These are phyloP conservation scores for Phytophthora sp. DNA, from an alignment of 352 stramenopile genomes.

Conservation along the genomic window DNA sequence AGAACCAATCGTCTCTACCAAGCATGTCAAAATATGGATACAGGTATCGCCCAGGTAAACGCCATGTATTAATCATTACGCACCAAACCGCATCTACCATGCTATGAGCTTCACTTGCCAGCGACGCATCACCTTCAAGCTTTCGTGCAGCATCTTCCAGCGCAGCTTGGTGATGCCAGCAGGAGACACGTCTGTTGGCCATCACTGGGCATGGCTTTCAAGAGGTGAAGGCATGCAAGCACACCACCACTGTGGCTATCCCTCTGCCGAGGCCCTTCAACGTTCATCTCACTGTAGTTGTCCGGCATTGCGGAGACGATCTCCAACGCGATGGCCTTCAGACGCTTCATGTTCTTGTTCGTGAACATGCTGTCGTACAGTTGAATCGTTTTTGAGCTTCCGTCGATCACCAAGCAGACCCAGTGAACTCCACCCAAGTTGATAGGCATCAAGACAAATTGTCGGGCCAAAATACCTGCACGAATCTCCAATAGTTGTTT, in stretches of 20 bases:
- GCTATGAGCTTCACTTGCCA: neutral
- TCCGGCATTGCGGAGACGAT: constrained; percentile 5
- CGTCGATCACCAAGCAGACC: constrained; percentile 6
- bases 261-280: neutral
- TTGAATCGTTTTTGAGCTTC: constrained; percentile 1
- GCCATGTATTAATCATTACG: neutral
- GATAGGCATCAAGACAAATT: constrained; percentile 12
- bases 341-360: neutral
- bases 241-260: constrained; percentile 13
- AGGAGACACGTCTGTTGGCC: constrained; percentile 4
- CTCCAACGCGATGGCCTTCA: constrained; percentile 5
- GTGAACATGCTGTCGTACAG: constrained; percentile 9
- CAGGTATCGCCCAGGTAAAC: constrained; percentile 1
- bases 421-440: constrained; percentile 5
- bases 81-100: too few relatives aligned
- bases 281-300: neutral
- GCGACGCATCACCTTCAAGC: constrained; percentile 2
- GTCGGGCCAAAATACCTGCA: neutral
- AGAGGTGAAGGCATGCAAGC: constrained; percentile 1
- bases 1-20: neutral
- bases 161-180: constrained; percentile 9
- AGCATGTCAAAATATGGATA: neutral
- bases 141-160: constrained; percentile 7
- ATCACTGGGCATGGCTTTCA: constrained; percentile 7
- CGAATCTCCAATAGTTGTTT: constrained; percentile 7